Conservation (phyloP, 192 early-diverging fungal species). For the Backusella parvicylindrica region DNA sequence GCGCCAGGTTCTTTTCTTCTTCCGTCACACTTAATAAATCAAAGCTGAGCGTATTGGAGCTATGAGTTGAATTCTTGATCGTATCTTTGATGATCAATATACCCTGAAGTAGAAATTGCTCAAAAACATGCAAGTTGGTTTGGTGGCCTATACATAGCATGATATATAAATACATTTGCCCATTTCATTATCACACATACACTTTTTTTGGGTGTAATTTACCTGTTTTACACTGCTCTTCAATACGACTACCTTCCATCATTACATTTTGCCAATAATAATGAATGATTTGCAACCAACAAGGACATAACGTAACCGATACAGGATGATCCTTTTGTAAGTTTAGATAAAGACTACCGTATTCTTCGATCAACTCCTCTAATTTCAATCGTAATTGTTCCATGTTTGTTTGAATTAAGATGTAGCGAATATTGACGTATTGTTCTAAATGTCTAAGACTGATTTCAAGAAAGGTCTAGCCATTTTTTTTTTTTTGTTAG, state of each 20-base stretch:
- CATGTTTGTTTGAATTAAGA: not conserved
- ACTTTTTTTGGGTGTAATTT: not conserved
- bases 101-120: constrained; percentile 72
- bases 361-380: constrained; percentile 32
- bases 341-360: constrained; percentile 80
- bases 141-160: not conserved
- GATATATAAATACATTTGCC: not conserved
- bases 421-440: constrained; percentile 34
- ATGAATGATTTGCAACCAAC: constrained; percentile 56
- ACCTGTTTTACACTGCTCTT: not conserved
- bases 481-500: too few species aligned
- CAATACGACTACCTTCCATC: constrained; percentile 12
- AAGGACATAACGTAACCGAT: constrained; percentile 59
- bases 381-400: not conserved
- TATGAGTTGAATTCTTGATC: constrained; percentile 56
- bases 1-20: constrained; percentile 47
- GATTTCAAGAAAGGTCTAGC: constrained; percentile 40
- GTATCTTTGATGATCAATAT: constrained; percentile 63
- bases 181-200: not conserved
- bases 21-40: constrained; percentile 19
- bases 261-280: constrained; percentile 67
- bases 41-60: constrained; percentile 18
- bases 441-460: constrained; percentile 53
- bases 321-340: constrained; percentile 64
- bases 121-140: constrained; percentile 30